These are phyloP conservation scores for Metschnikowia gruessii DNA, from an alignment of 805 yeast species.

Conservation along the genomic window DNA sequence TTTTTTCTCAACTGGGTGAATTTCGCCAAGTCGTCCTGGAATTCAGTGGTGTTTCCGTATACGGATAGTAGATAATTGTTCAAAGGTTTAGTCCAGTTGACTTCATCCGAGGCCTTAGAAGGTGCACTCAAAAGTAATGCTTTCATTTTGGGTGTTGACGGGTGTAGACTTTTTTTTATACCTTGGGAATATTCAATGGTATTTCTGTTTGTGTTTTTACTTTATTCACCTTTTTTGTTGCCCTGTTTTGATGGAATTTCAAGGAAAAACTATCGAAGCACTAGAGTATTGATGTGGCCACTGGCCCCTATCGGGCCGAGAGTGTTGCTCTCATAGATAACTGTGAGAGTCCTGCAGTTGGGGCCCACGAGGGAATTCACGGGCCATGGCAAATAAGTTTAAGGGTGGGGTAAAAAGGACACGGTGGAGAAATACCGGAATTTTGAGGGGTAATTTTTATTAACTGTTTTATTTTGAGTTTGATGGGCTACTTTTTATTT, in stretches of 20 bases:
- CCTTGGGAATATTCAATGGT: too few relatives aligned
- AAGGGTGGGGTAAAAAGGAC: background rate
- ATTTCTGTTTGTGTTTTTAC: too few relatives aligned
- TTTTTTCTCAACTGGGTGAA: conserved; percentile 52
- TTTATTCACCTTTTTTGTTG: too few relatives aligned
- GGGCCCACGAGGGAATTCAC: background rate
- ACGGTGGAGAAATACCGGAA: background rate
- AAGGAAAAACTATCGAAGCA: too few relatives aligned
- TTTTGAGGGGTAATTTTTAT: too few relatives aligned
- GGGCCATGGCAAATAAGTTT: too few relatives aligned
- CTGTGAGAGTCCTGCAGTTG: background rate
- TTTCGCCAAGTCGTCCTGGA: conserved; percentile 50
- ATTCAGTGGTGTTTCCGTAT: conserved; percentile 62
- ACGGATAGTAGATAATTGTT: conserved; percentile 53
- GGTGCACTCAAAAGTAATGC: conserved; percentile 23
- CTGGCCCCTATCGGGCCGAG: background rate
- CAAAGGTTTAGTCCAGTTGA: conserved; percentile 67
- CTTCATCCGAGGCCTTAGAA: conserved; percentile 48
- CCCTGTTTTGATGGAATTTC: too few relatives aligned
- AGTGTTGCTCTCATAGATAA: background rate
- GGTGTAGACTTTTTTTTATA: background rate
- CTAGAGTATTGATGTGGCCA: too few relatives aligned
- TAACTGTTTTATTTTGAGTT: too few relatives aligned
- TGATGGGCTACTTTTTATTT: too few relatives aligned
- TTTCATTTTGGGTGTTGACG: conserved; percentile 20